Evolutionary conservation across 1,284 basidiomycete species (phyloP).

Genomic region (Gymnopus androsaceus): DNA sequence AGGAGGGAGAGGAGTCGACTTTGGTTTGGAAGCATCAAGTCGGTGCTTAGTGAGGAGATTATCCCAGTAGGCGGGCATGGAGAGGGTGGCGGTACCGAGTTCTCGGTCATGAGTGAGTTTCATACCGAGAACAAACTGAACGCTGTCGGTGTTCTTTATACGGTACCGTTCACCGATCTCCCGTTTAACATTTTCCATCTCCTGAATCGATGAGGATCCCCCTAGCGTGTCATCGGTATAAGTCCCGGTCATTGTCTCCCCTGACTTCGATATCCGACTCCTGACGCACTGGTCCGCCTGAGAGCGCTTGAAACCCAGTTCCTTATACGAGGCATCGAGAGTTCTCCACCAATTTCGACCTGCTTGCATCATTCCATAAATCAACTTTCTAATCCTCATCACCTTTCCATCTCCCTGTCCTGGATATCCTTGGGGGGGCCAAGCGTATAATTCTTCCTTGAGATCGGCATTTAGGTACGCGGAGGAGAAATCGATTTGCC

Average conservation of each 20-base stretch:
- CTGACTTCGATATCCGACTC: slow-evolving; percentile 11
- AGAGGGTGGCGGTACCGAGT: slow-evolving; percentile 20
- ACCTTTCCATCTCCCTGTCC: slow-evolving; percentile 19
- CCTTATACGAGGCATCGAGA: slow-evolving; percentile 17
- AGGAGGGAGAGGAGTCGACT: slow-evolving; percentile 23
- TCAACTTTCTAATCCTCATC: slow-evolving; percentile 25
- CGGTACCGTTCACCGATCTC: slow-evolving; percentile 15
- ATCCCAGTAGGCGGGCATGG: slow-evolving; percentile 28
- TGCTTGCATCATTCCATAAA: slow-evolving; percentile 37
- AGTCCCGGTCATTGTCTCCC: slow-evolving; percentile 24
- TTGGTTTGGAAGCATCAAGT: slow-evolving; percentile 23
- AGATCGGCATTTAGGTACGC: slow-evolving; percentile 33
- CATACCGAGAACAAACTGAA: slow-evolving; percentile 23
- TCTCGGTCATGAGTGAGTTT: slow-evolving; percentile 19
- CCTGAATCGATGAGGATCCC: slow-evolving; percentile 17
- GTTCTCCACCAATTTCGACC: slow-evolving; percentile 30
- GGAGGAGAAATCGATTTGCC: slow-evolving; percentile 31
- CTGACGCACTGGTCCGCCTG: slow-evolving; percentile 12
- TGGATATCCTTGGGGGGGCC: slow-evolving; percentile 27
- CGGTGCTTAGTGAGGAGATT: slow-evolving; percentile 23
- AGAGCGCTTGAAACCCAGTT: not conserved
- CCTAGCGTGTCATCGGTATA: slow-evolving; percentile 24
- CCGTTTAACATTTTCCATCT: slow-evolving; percentile 9
- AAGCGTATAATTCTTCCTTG: slow-evolving; percentile 31
- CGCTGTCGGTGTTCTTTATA: slow-evolving; percentile 19